Percentiles rank a stretch among this genome's conserved stretches.
Conservation (phyloP, 176 grass and related monocot genomes). For the Bothriochloa decipiens region DNA sequence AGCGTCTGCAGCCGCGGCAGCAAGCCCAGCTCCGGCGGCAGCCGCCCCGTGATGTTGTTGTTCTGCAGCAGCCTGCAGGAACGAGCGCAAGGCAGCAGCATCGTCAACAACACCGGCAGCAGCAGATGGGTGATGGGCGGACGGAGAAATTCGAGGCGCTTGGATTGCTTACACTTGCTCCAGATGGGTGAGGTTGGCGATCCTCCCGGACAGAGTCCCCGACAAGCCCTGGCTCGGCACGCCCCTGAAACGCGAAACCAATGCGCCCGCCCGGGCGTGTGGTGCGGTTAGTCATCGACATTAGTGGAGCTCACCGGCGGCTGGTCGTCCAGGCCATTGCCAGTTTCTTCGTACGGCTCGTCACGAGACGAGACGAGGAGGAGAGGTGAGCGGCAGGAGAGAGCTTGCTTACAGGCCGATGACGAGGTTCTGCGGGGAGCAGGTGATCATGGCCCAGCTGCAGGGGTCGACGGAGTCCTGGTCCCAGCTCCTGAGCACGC, state of each 20-base stretch:
- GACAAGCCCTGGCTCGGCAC: slow-evolving; percentile 90
- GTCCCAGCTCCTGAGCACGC: slow-evolving; percentile 90
- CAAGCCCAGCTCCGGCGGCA: slow-evolving; percentile 72
- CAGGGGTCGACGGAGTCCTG: slow-evolving; percentile 95
- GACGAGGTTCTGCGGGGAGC: slow-evolving; percentile 87
- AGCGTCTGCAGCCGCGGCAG: slow-evolving; percentile 88
- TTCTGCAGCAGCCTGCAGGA: slow-evolving; percentile 86
- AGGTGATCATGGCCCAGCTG: slow-evolving; percentile 99
- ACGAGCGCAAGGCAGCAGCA: background rate
- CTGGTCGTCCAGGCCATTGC: background rate
- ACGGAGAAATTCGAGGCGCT: background rate
- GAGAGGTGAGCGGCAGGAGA: background rate
- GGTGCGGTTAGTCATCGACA: too few relatives aligned
- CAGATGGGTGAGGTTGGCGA: slow-evolving; percentile 87
- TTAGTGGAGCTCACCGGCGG: background rate
- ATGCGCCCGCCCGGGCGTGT: background rate
- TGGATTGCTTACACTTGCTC: slow-evolving; percentile 80
- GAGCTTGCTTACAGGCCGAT: slow-evolving; percentile 69
- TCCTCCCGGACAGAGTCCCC: slow-evolving; percentile 70
- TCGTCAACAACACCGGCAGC: too few relatives aligned
- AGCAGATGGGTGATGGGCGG: background rate
- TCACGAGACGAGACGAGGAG: background rate
- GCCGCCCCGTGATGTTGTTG: slow-evolving; percentile 88
- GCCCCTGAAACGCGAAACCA: slow-evolving; percentile 54
- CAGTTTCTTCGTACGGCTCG: background rate